A percentile compares a stretch with the other conserved stretches of the same genome.
These are phyloP conservation scores for Sporothrix euskadiensis DNA, from an alignment of 2,329 filamentous ascomycete species.

Conservation along the genomic window DNA sequence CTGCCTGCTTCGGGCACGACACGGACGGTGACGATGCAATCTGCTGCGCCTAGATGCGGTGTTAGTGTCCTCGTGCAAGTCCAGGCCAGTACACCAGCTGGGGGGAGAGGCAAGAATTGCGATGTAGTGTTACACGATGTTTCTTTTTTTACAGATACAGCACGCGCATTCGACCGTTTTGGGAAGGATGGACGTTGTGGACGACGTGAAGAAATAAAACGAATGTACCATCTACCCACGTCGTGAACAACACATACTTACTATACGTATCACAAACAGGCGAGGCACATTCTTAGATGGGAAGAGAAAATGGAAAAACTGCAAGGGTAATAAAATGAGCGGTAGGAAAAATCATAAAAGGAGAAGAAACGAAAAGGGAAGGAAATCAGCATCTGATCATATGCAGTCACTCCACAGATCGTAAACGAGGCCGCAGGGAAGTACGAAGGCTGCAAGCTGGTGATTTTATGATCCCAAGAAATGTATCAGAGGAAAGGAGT, in stretches of 20 bases:
- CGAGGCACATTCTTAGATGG: not conserved
- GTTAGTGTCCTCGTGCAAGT: not conserved
- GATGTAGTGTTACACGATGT: not conserved
- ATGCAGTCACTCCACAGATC: not conserved
- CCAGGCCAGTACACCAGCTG: not conserved
- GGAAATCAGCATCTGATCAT: not conserved
- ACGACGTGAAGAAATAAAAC: not conserved
- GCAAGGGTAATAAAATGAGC: not conserved
- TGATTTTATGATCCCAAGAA: not conserved
- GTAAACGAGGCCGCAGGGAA: not conserved
- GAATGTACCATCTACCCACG: not conserved
- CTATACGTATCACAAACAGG: not conserved
- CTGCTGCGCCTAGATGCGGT: conserved; percentile 3
- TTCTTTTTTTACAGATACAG: not conserved
- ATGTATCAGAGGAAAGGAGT: not conserved
- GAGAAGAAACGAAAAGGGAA: not conserved
- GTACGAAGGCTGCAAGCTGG: not conserved
- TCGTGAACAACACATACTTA: not conserved
- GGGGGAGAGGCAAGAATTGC: not conserved
- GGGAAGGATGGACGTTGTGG: not conserved
- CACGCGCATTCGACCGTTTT: not conserved
- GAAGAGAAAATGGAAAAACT: not conserved
- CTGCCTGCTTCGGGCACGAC: not conserved
- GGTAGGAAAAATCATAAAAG: too few species aligned
- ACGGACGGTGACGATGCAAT: not conserved